A percentile compares a stretch with the other conserved stretches of the same genome.
Evolutionary conservation across 75 land plant species (phyloP).

Genomic region (Picea sitchensis): DNA sequence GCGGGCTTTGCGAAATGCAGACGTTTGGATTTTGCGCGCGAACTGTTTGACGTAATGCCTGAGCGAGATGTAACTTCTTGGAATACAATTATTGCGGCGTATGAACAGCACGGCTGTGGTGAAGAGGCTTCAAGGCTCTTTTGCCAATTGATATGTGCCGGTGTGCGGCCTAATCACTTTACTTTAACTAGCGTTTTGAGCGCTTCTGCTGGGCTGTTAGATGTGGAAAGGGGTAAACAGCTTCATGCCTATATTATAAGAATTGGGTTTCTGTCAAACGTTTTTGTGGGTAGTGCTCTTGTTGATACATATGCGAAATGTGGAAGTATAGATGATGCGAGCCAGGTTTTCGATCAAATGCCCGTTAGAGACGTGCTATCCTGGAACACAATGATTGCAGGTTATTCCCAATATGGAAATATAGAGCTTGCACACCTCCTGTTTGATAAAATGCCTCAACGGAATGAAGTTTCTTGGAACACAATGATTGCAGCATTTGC

Average conservation of each 20-base stretch:
- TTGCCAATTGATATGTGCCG: constrained; percentile 27
- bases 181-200: constrained; percentile 51
- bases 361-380: constrained; percentile 24
- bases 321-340: constrained; percentile 22
- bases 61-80: no score
- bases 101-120: constrained; percentile 15
- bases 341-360: constrained; percentile 26
- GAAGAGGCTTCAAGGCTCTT: constrained; percentile 35
- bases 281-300: constrained; percentile 48
- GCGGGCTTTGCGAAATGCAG: no score
- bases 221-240: constrained; percentile 19
- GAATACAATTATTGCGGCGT: background rate
- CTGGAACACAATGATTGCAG: no score
- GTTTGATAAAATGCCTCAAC: no score
- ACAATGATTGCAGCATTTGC: constrained; percentile 50
- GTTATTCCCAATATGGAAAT: no score
- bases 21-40: no score
- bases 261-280: constrained; percentile 42
- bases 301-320: constrained; percentile 49
- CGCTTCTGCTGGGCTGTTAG: constrained; percentile 27
- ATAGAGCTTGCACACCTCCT: no score
- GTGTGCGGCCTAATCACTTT: constrained; percentile 35
- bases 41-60: no score
- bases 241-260: constrained; percentile 42
- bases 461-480: constrained; percentile 31